A percentile compares a stretch with the other conserved stretches of the same genome.
Conservation (phyloP, 2,329 filamentous ascomycete species). For the Neopestalotiopsis clavispora region DNA sequence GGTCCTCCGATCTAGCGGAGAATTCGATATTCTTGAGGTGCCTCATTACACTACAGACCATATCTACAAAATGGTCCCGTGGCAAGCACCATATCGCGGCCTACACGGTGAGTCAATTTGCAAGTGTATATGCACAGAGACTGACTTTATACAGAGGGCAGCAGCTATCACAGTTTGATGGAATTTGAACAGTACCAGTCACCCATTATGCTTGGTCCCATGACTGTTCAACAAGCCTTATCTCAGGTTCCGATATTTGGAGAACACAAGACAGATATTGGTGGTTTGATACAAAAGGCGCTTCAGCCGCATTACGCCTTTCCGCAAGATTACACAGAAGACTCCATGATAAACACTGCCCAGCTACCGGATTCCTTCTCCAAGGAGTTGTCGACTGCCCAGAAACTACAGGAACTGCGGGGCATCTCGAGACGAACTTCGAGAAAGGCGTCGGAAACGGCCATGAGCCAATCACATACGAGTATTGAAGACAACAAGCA, state of each 20-base stretch:
- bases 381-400: slow-evolving; percentile 47
- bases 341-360: slow-evolving; percentile 40
- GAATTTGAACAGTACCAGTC: slow-evolving; percentile 61
- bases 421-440: slow-evolving; percentile 34
- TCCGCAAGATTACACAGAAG: slow-evolving; percentile 39
- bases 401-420: slow-evolving; percentile 55
- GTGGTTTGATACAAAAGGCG: slow-evolving; percentile 45
- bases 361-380: slow-evolving; percentile 47
- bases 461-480: slow-evolving; percentile 21
- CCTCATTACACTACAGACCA: slow-evolving; percentile 63
- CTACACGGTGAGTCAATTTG: slow-evolving; percentile 50
- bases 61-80: slow-evolving; percentile 64
- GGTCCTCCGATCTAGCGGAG: slow-evolving; percentile 63
- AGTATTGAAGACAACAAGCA: slow-evolving; percentile 32
- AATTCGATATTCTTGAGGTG: slow-evolving; percentile 66
- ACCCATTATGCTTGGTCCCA: slow-evolving; percentile 56
- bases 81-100: slow-evolving; percentile 63
- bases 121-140: not conserved
- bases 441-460: slow-evolving; percentile 20
- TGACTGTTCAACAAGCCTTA: slow-evolving; percentile 58
- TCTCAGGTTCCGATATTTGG: slow-evolving; percentile 63
- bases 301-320: slow-evolving; percentile 41
- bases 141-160: slow-evolving; percentile 47
- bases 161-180: slow-evolving; percentile 60
- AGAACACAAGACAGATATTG: slow-evolving; percentile 49